Percentiles rank a stretch among this genome's conserved stretches.
Evolutionary conservation across 176 grass and related monocot genomes (phyloP).

Genomic region (Guadua angustifolia): DNA sequence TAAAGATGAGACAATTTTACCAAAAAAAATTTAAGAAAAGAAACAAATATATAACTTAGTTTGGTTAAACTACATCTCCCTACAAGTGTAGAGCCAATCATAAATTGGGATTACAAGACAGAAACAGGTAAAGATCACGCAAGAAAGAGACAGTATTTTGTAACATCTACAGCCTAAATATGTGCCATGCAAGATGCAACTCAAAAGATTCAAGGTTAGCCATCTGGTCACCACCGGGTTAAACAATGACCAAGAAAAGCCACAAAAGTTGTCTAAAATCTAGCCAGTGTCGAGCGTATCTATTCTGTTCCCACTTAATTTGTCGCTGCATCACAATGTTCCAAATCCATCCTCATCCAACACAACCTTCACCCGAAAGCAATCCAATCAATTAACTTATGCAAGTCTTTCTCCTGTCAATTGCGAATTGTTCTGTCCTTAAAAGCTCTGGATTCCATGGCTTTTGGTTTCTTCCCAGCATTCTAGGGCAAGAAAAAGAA

Average conservation of each 20-base stretch:
- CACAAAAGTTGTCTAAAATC: background rate
- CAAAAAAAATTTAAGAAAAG: background rate
- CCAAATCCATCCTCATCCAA: slow-evolving; percentile 40
- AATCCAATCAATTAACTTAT: background rate
- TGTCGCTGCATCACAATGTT: background rate
- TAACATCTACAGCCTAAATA: background rate
- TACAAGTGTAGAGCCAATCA: background rate
- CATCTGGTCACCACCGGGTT: background rate
- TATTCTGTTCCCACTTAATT: slow-evolving; percentile 37
- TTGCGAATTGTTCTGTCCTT: background rate
- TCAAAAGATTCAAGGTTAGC: slow-evolving; percentile 3
- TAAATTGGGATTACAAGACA: background rate
- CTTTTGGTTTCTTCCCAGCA: background rate
- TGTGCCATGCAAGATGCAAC: background rate
- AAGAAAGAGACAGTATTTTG: background rate
- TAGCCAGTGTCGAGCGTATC: slow-evolving; percentile 18
- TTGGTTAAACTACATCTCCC: background rate
- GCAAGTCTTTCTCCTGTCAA: background rate
- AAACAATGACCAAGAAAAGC: slow-evolving; percentile 22
- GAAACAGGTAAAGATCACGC: background rate
- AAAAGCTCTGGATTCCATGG: slow-evolving; percentile 9
- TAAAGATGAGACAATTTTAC: background rate
- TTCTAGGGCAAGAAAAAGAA: background rate
- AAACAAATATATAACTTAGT: background rate
- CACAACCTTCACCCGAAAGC: background rate